phyloP scores from a whole-genome alignment of 305 asterid genomes.

The Fraxinus ornus region DNA sequence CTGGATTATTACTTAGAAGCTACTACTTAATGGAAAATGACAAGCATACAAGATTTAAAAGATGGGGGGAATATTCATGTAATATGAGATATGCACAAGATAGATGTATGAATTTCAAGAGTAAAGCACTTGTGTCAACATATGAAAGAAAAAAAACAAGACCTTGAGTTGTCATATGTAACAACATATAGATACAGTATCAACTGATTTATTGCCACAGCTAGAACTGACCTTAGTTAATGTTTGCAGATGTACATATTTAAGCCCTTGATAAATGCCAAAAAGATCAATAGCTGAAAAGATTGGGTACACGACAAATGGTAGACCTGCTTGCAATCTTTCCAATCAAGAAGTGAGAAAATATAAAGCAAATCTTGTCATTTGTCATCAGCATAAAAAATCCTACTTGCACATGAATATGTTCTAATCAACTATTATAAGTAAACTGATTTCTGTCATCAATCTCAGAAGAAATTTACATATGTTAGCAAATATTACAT shows the following conservation, averaged over 20 bases:
- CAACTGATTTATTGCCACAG: slow-evolving; percentile 3
- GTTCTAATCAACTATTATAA: neutral
- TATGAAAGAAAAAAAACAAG: neutral
- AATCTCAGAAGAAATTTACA: slow-evolving; percentile 5
- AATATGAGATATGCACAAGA: neutral
- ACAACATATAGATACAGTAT: neutral
- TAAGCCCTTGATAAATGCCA: slow-evolving; percentile 87
- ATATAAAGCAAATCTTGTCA: slow-evolving; percentile 14
- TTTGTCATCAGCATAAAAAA: neutral
- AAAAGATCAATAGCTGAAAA: slow-evolving; percentile 76
- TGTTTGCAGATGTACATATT: slow-evolving; percentile 93
- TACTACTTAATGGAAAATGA: neutral
- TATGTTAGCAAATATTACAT: neutral
- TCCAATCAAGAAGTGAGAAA: slow-evolving; percentile 11
- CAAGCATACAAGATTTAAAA: neutral
- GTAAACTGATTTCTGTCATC: neutral
- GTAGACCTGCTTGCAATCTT: slow-evolving; percentile 76
- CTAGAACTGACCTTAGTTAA: slow-evolving; percentile 71
- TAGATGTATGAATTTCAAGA: neutral
- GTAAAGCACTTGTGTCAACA: neutral
- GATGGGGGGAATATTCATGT: neutral
- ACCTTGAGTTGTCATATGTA: neutral
- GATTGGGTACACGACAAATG: slow-evolving; percentile 75
- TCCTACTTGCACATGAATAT: neutral
- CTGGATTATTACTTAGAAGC: neutral